phyloP scores from a whole-genome alignment of 192 early-diverging fungal genomes.

The Radiomyces spectabilis region DNA sequence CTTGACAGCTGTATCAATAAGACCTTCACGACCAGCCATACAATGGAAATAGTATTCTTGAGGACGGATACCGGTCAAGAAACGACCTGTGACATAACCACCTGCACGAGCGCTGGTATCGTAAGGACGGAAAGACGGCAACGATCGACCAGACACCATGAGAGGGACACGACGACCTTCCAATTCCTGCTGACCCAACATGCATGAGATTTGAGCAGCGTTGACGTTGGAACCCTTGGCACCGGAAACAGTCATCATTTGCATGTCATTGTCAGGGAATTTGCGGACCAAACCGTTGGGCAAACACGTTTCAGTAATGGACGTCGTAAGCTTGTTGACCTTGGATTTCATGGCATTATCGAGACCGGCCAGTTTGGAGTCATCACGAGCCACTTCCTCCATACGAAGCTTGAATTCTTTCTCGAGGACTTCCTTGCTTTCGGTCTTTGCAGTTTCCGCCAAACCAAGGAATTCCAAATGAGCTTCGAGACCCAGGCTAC shows the following conservation, averaged over 20 bases:
- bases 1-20: conserved; percentile 99
- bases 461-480: conserved; percentile 72
- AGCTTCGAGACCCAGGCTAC: conserved; percentile 60
- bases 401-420: conserved; percentile 67
- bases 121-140: conserved; percentile 90
- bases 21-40: conserved; percentile 99
- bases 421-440: conserved; percentile 21
- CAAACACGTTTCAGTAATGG: conserved; percentile 69
- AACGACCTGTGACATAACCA: conserved; percentile 95
- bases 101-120: conserved; percentile 88
- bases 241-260: conserved; percentile 97
- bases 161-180: conserved; percentile 97
- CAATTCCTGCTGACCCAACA: conserved; percentile 95
- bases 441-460: conserved; percentile 32
- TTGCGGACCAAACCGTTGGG: conserved; percentile 55
- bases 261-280: conserved; percentile 98
- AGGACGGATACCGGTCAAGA: conserved; percentile 97
- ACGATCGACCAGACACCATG: conserved; percentile 94
- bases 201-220: conserved; percentile 94
- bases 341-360: conserved; percentile 80
- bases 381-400: conserved; percentile 81
- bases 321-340: conserved; percentile 76
- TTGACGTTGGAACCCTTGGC: conserved; percentile 97
- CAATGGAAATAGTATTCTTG: conserved; percentile 90
- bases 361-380: conserved; percentile 79